Evolutionary conservation across 208 protist species (phyloP).

Genomic region (Acanthamoeba culbertsoni): DNA sequence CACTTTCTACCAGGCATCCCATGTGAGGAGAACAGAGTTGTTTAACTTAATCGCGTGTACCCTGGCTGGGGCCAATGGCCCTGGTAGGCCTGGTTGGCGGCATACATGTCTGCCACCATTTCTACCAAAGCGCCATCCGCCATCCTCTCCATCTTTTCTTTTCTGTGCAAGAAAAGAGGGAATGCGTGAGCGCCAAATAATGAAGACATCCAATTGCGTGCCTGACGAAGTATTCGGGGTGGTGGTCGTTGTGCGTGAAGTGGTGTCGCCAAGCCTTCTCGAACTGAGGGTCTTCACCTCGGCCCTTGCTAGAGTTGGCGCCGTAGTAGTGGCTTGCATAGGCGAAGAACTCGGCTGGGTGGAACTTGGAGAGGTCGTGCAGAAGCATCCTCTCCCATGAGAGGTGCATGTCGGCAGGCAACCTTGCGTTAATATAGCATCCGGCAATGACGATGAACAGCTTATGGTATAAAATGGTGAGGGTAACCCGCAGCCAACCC

Average conservation of each 20-base stretch:
- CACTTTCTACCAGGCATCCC: background rate
- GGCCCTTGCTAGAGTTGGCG: background rate
- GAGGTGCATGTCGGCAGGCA: background rate
- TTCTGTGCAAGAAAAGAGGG: background rate
- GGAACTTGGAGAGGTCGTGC: constrained; percentile 41
- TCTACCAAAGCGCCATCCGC: background rate
- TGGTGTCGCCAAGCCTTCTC: background rate
- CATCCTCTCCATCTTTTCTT: background rate
- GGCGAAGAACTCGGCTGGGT: background rate
- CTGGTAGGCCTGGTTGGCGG: background rate
- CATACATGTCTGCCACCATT: background rate
- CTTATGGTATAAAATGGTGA: background rate
- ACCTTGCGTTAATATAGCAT: background rate
- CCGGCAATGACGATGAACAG: background rate
- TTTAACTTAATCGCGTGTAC: no score
- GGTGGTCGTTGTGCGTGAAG: background rate
- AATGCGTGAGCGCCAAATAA: background rate
- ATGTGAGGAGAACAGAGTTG: no score
- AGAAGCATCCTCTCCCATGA: background rate
- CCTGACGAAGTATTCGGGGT: background rate
- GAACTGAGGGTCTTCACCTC: background rate
- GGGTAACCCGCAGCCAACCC: background rate
- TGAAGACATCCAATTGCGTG: background rate
- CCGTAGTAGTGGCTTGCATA: background rate
- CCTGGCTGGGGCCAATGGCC: background rate